Evolutionary conservation across 257 asterid genomes (phyloP), one percentile per base, ranked within the genome.

Genomic region (Gentiana straminea): DNA sequence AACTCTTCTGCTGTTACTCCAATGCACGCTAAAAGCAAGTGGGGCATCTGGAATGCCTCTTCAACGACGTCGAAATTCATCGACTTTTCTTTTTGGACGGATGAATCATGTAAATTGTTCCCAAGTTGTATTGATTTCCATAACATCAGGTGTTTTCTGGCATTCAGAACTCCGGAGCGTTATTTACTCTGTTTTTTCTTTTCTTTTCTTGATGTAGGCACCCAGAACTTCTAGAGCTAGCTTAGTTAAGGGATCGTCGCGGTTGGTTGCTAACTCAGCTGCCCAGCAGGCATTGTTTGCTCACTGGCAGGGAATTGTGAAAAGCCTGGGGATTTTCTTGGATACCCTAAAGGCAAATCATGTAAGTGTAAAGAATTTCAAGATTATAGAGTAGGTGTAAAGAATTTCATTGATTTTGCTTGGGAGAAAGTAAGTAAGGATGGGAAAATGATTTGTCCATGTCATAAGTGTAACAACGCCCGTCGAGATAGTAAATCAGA

Each of bases 161-260:
- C 39, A 38, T 57, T 68, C 63, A 33, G 59, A 9, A 52, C 51
- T 60, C 36, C 61, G 33, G 59, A 8, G n/a, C 53, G 66, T 58
- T 35, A 57, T 46, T 62, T 52, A 58, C 58, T 57, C 49, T 46
- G 47, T 37, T 63, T 12, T 64, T 13, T n/a, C 24, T 15, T 15
- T 15, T 15, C 24, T 24, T 24, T 24, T 24, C 0, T 24, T 24
- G 24, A 63, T 44, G 50, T 62, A 92, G 99, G 99, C 95, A 43
- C 99, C 99, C 51, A 75, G 99, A 73, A 86, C 95, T 65, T 92
- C 99, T 35, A 75, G 99, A 81, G 99, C 99, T 64, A 88, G 95
- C 88, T 80, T 92, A 66, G 97, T 88, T 46, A 92, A 92, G 74
- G 97, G 99, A 52, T 83, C 98, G 24, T 84, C 99, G 8, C 94